Evolutionary conservation across 805 yeast genomes (phyloP), one percentile per base, ranked within the genome.

Genomic region (Metschnikowia matae): DNA sequence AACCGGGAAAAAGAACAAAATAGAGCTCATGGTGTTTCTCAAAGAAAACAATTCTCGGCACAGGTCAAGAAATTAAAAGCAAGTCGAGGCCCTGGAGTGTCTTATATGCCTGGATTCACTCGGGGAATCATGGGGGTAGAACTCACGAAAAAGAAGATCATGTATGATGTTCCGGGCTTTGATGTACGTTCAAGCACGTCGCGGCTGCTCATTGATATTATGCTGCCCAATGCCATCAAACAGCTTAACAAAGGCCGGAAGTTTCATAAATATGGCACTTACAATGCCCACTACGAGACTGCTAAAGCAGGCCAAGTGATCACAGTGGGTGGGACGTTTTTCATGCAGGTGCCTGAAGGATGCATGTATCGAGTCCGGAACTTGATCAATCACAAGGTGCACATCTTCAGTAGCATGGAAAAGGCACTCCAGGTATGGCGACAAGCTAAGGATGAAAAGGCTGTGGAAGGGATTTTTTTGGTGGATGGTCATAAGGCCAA

Each of bases 101-200:
- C 81, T 36, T 64, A 70, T 48, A 66, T 85, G 42, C 96, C 96
- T 0, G 89, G 89, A 26, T 80, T 83, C 62, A 89, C 96, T 0
- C 74, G 88, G 59, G 75, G 71, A 3, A 58, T 74, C 13, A 74
- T 79, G 26, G 64, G 62, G 3, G 52, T 65, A 18, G 61, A 57
- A 10, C 52, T 69, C 29, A 49, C 68, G 51, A 18, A 63, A 78
- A 57, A 48, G 4, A 62, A 61, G 21, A 58, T 64, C 1, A 54
- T 78, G 3, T 62, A 66, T 46, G 83, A 79, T 56, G 77, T 77
- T 0, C 82, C 82, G 0, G 83, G 83, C 0, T 78, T 74, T 52
- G 38, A 42, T 34, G 37, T 42, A 10, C 57, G 67, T 15, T 52
- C 59, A 0, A 32, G 43, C 13, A 6, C 42, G 3, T 50, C 59